phyloP scores from a whole-genome alignment of 208 protist species.

The Acanthamoeba royreba region DNA sequence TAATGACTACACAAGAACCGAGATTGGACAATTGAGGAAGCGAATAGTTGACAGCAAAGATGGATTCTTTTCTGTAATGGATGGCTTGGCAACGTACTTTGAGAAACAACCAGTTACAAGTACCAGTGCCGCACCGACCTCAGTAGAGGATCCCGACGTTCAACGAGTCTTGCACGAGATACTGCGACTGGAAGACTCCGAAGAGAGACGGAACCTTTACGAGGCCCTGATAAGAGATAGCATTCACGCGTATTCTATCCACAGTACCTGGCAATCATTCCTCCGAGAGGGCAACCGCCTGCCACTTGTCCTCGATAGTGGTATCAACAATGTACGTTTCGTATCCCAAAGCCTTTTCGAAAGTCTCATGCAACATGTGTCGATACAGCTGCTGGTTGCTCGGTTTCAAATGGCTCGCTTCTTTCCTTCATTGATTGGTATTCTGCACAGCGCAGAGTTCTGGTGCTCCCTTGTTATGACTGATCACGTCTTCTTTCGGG shows the following conservation, averaged over 20 bases:
- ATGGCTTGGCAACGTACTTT: not conserved
- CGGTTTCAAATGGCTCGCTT: not conserved
- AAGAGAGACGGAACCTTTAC: not conserved
- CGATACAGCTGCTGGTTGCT: not conserved
- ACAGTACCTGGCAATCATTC: not conserved
- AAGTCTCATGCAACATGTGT: not conserved
- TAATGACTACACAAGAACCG: not conserved
- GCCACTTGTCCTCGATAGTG: not conserved
- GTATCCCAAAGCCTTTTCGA: not conserved
- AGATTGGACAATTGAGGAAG: not conserved
- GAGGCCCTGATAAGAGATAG: not conserved
- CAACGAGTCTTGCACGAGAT: not conserved
- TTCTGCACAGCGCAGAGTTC: not conserved
- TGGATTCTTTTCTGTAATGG: not conserved
- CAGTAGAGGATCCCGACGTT: not conserved
- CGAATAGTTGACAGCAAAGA: not conserved
- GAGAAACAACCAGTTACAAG: not conserved
- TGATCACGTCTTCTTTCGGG: not conserved
- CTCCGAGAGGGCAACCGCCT: not conserved
- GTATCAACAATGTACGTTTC: not conserved
- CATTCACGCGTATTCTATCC: not conserved
- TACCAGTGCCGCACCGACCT: not conserved
- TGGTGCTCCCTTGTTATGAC: not conserved
- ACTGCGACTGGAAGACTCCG: not conserved
- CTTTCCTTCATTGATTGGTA: not conserved